Base-by-base conservation (phyloP, 352 stramenopile species). In the Globisporangium polare region DNA sequence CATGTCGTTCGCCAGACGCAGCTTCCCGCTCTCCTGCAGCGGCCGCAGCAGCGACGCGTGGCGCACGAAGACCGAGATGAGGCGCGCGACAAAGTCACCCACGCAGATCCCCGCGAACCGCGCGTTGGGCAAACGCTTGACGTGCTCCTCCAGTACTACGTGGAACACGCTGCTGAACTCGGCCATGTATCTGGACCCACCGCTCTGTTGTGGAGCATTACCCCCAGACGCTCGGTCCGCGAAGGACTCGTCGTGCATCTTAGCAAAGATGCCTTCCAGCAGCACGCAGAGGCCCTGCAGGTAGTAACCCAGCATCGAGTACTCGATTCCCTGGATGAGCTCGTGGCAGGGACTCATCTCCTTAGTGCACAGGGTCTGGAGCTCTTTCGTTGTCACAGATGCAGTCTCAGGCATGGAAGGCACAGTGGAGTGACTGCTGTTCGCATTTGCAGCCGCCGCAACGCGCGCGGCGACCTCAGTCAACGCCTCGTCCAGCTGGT, bases 181-280 rank as follows among this genome's bases (percentile, higher is more conserved):
- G 22, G 73, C 60, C 81, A 95, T 95, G 72, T 86, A 95, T 57
- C 78, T 79, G 5, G 86, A 90, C 3, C 78, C 78, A 46, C 63
- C 73, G 4, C 56, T 61, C 13, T 71, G 53, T 17, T 58, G 65
- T 18, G 17, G 39, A 45, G 26, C 22, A 20, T 13, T 35, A 13
- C 22, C 10, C 2, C 6, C 12, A n/a, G 43, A 52, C 3, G 29
- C 29, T 33, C 47, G 64, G 61, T 90, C 72, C 9, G 73, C 84
- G 58, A 93, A 95, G 7, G 82, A 93, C 54, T 95, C 86, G 17
- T 90, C 75, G 62, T 95, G 86, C 86, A 95, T 95, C 35, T 88
- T 89, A 1, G 83, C 71, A 13, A 95, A 75, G 52, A 92, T 80
- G 8, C 51, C 53, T 49, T 94, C 83, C 12, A 92, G 35, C 5